Percentiles rank a stretch among this genome's conserved stretches.
Evolutionary conservation across 805 yeast species (phyloP).

Genomic region (Wickerhamomyces alni): DNA sequence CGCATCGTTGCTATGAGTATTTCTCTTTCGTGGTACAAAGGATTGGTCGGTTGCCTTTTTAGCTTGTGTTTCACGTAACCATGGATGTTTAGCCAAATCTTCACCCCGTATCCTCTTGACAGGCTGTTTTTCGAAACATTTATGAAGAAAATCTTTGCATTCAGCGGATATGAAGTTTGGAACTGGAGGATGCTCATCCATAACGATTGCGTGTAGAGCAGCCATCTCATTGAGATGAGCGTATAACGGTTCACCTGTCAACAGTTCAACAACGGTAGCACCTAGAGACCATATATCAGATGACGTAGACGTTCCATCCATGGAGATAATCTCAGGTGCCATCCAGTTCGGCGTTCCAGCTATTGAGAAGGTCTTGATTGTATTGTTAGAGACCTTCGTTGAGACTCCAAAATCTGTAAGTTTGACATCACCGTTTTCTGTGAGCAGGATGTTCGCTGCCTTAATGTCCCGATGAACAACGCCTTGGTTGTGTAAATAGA

Average conservation of each 20-base stretch:
- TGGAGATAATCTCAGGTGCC: conserved; percentile 92
- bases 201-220: conserved; percentile 77
- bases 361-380: conserved; percentile 48
- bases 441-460: conserved; percentile 70
- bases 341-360: conserved; percentile 97
- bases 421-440: conserved; percentile 60
- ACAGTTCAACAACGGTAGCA: conserved; percentile 84
- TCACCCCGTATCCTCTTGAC: conserved; percentile 49
- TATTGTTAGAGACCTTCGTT: conserved; percentile 53
- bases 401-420: conserved; percentile 74
- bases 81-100: conserved; percentile 49
- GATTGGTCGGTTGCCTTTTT: too few species aligned
- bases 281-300: conserved; percentile 94
- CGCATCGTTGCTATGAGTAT: too few species aligned
- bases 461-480: conserved; percentile 72
- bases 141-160: conserved; percentile 51
- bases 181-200: conserved; percentile 63
- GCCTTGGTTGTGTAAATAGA: conserved; percentile 58
- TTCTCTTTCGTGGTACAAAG: too few species aligned
- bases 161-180: conserved; percentile 44
- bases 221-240: conserved; percentile 70
- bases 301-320: conserved; percentile 80
- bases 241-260: conserved; percentile 86
- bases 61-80: conserved; percentile 38
- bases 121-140: conserved; percentile 72